phyloP scores from a whole-genome alignment of 306 rosid species.

The Vigna mungo region DNA sequence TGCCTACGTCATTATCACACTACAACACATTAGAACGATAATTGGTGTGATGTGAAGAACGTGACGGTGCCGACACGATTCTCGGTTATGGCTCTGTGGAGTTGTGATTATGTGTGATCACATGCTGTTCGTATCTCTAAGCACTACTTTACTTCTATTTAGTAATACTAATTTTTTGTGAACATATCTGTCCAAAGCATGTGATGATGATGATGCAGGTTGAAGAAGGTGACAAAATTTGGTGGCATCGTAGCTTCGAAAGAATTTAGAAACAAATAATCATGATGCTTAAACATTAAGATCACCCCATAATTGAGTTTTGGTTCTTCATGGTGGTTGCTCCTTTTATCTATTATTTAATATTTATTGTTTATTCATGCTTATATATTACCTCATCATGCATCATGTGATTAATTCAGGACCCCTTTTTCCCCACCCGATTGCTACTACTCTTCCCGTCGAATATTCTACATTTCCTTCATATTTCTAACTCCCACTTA shows the following conservation, averaged over 20 bases:
- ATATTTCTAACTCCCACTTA: no score
- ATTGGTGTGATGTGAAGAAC: background rate
- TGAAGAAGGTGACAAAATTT: constrained; percentile 42
- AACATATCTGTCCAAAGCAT: constrained; percentile 38
- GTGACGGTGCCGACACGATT: constrained; percentile 41
- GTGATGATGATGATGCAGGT: constrained; percentile 40
- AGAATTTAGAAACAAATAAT: constrained; percentile 38
- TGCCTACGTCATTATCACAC: background rate
- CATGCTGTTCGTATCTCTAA: constrained; percentile 1
- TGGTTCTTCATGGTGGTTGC: constrained; percentile 24
- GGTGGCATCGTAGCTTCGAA: constrained; percentile 42
- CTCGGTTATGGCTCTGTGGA: background rate
- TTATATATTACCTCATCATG: constrained; percentile 18
- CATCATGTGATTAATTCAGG: constrained; percentile 15
- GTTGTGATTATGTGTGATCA: background rate
- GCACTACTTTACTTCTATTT: background rate
- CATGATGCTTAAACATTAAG: constrained; percentile 20
- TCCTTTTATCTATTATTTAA: background rate
- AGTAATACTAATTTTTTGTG: background rate
- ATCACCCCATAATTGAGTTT: constrained; percentile 34
- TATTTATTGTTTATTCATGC: background rate
- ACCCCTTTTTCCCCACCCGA: constrained; percentile 11
- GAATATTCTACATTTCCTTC: background rate
- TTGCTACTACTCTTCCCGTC: background rate
- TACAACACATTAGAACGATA: background rate